Evolutionary conservation across 1,284 basidiomycete genomes (phyloP), one percentile per base, ranked within the genome.

Genomic region (Omphalotus olearius): DNA sequence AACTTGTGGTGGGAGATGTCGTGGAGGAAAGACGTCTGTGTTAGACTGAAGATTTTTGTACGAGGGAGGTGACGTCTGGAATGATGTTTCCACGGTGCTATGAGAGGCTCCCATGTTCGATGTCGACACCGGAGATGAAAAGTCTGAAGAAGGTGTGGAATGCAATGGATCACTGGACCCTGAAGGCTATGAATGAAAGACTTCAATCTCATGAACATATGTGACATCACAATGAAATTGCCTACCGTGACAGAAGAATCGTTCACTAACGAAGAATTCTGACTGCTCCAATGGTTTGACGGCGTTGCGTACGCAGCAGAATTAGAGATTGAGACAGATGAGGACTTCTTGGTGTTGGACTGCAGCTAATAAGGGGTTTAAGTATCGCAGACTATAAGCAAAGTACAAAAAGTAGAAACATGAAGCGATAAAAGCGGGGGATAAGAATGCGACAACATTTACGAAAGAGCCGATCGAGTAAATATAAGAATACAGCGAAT

Each of bases 21-120:
- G 28, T 20, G 39, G 37, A 43, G 11, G 28, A 35, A 50, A 26
- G 48, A 39, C 18, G 36, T 13, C 40, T 20, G 39, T 10, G 28
- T 17, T 16, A 7, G 18, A 14, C 9, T 23, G 18, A 26, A 20
- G 13, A 42, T 23, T 20, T 26, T 23, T 23, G 18, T 18, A 26
- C 5, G 20, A 26, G 41, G 41, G 9, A 33, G 30, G 9, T 33
- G 30, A 33, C 18, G 41, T 10, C 18, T 23, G 41, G n/a, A 23
- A 42, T 42, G 41, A 33, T 33, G 30, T 33, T 33, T 33, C 26
- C 41, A 36, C 6, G 28, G 48, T 36, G 11, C 30, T 36, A 23
- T 50, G 48, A 4, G 48, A 43, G 23, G 26, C 39, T 18, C 48
- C 48, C 48, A 50, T 50, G 28, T 43, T 50, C n/a, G 26, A n/a